Base-by-base conservation (phyloP, 768 basidiomycete genomes). In the Boletus sp. region DNA sequence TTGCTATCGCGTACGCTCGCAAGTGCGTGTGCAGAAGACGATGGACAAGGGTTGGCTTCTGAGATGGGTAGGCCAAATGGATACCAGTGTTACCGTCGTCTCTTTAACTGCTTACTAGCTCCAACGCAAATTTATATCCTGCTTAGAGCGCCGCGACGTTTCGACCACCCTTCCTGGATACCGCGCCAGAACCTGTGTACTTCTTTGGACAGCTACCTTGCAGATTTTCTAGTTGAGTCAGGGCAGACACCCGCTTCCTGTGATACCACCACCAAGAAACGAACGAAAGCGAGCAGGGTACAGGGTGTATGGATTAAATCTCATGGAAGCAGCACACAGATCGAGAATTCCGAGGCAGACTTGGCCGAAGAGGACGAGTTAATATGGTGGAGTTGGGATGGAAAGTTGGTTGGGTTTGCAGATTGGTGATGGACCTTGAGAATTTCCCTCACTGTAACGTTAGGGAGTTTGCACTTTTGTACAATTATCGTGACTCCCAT, bases 371-470 rank as follows among this genome's bases (percentile, higher is more conserved):
- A 74, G 4, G 77, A 78, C 32, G 80, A 81, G 58, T 62, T 75
- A 67, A 80, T 82, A 50, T 82, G 80, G 80, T 81, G 80, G 80
- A 70, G 65, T 40, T 81, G 80, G 80, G 70, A 81, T 39, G 79
- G 80, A 12, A 80, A 75, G 59, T 55, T 81, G 55, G 67, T 64
- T 24, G 80, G 80, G 5, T 81, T 81, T 61, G 56, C 70, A n/a
- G 80, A 80, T 55, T 81, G 77, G 77, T 80, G 47, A 70, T 11
- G n/a, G 39, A 57, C 39, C 29, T 28, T 29, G 39, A 44, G 17
- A 30, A 10, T 33, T 47, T 32, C 10, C 12, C 35, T 54, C 7
- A 12, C 18, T 35, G 17, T 49, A 20, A 17, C 5, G 9, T 29
- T 18, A n/a, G 28, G 18, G 20, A 20, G 37, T 37, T 14, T 15